Percentiles rank a stretch among this genome's conserved stretches.
These are phyloP conservation scores for Falciphora oryzae DNA, from an alignment of 2,329 filamentous ascomycete genomes.

Conservation along the genomic window DNA sequence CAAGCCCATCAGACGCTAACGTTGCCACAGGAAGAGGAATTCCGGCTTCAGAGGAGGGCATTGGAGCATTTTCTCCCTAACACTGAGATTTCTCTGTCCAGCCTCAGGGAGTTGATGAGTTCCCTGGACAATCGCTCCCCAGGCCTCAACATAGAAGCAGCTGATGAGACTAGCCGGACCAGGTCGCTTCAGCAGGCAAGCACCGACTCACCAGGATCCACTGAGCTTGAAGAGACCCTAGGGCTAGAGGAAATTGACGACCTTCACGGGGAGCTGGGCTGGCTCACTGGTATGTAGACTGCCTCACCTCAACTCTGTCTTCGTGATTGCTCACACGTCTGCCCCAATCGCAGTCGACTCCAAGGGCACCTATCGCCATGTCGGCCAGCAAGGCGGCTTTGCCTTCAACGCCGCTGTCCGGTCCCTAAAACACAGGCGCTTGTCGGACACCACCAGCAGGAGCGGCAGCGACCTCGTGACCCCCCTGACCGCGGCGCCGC, in stretches of 20 bases:
- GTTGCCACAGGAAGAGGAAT: constrained; percentile 18
- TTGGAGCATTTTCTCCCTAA: constrained; percentile 23
- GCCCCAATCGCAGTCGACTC: constrained; percentile 14
- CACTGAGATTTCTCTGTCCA: constrained; percentile 20
- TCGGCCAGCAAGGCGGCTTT: constrained; percentile 21
- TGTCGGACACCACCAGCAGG: constrained; percentile 6
- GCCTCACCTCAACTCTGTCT: neutral
- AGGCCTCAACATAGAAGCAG: neutral
- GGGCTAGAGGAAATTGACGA: constrained; percentile 19
- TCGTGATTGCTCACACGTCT: neutral
- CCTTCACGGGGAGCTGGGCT: constrained; percentile 19
- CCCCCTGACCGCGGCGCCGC: constrained; percentile 15
- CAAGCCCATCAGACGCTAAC: neutral
- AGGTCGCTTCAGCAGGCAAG: neutral
- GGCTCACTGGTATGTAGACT: constrained; percentile 13
- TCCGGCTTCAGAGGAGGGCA: constrained; percentile 23
- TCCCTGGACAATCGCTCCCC: constrained; percentile 11
- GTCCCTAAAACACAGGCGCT: constrained; percentile 15
- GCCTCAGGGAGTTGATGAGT: constrained; percentile 16
- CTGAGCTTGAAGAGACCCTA: constrained; percentile 8
- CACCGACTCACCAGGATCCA: neutral
- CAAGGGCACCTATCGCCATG: constrained; percentile 17
- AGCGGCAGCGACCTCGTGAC: constrained; percentile 14
- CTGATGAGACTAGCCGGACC: neutral
- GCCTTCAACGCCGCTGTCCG: constrained; percentile 21